Base-by-base conservation (phyloP, 192 early-diverging fungal species). In the Gaertneriomyces sp. region DNA sequence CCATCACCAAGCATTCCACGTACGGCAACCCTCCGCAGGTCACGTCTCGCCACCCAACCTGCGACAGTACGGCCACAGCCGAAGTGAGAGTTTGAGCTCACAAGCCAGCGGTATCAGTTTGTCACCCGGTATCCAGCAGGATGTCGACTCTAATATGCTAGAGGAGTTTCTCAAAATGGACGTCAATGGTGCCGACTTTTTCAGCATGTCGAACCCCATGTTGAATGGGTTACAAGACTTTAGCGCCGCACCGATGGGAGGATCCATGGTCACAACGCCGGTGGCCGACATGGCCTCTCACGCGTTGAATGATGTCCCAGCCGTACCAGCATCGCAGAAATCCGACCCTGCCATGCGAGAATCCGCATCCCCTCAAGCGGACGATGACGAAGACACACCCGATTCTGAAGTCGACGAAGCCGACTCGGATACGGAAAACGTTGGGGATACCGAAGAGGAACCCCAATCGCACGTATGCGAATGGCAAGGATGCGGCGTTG, bases 351-450 rank as follows among this genome's bases (percentile, higher is more conserved):
- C 17, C 3, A 0, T 49, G 12, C 12, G 12, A 17, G 17, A 17
- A 12, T 49, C 47, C 12, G 47, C 47, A 49, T 12, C 14, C 4
- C 16, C 33, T 33, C 16, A 57, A 10, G 61, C 42, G 8, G 70
- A 74, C 8, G 72, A 71, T 45, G 72, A 69, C 17, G 58, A 63
- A 16, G 63, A 57, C 25, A 33, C 25, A 33, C 25, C 25, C 25
- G 25, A 33, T 33, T 33, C 25, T 2, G 25, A 33, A 33, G 25
- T 0, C 25, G 53, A 33, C 12, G 53, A 20, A n/a, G 61, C 17
- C 16, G 19, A 52, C 16, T 70, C 69, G 60, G 60, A 47, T 10
- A 59, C 67, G 40, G 76, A 69, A 42, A 63, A 66, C n/a, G 64
- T 61, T 33, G 63, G 63, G 42, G 68, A 72, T 3, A 16, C 10